These are phyloP conservation scores for Otatea glauca DNA, from an alignment of 176 grass and related monocot genomes.

Conservation along the genomic window DNA sequence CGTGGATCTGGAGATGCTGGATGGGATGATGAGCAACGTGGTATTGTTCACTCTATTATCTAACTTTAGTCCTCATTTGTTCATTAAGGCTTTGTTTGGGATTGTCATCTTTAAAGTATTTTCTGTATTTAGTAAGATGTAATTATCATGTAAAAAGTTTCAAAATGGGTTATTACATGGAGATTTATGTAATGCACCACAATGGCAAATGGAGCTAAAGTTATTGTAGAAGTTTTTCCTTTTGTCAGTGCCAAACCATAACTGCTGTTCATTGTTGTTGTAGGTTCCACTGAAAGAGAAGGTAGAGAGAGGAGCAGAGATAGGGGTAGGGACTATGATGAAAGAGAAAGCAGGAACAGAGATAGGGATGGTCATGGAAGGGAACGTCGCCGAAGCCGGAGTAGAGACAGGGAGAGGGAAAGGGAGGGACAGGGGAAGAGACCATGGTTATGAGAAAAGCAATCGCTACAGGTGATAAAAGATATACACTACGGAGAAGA, in stretches of 20 bases:
- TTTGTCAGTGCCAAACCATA: background rate
- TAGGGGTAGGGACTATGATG: slow-evolving; percentile 36
- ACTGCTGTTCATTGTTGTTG: background rate
- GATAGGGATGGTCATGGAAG: slow-evolving; percentile 61
- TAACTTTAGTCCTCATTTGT: background rate
- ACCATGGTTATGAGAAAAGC: background rate
- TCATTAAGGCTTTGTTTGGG: background rate
- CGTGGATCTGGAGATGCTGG: slow-evolving; percentile 78
- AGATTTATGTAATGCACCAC: background rate
- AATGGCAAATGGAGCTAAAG: background rate
- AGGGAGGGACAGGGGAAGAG: background rate
- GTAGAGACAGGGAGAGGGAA: background rate
- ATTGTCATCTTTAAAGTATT: background rate
- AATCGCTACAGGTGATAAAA: background rate
- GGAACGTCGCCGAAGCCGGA: slow-evolving; percentile 29
- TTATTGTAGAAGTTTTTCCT: background rate
- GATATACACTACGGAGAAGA: background rate
- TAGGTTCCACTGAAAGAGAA: slow-evolving; percentile 51
- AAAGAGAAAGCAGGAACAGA: slow-evolving; percentile 54
- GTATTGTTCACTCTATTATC: slow-evolving; percentile 43
- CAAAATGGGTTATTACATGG: background rate
- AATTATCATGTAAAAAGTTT: background rate
- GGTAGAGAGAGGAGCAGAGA: slow-evolving; percentile 59
- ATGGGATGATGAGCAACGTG: slow-evolving; percentile 73
- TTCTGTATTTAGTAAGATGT: background rate